These are phyloP conservation scores for Ophiobolus disseminans DNA, from an alignment of 2,329 filamentous ascomycete genomes.

Conservation along the genomic window DNA sequence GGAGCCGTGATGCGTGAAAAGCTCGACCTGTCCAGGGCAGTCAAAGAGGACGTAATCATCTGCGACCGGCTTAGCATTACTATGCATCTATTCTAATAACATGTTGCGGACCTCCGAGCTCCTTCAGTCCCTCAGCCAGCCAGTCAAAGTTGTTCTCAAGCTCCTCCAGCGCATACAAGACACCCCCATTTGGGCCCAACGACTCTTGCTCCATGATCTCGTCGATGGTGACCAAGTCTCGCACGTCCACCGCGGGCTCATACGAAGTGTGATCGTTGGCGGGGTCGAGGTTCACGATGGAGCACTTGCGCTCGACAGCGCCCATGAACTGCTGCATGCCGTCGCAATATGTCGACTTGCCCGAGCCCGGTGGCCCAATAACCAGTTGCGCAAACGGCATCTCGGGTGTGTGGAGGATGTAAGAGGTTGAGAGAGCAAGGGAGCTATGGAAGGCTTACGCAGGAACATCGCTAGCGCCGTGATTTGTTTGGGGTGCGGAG, in stretches of 20 bases:
- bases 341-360: constrained; percentile 98
- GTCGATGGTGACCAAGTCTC: constrained; percentile 85
- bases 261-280: constrained; percentile 94
- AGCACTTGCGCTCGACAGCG: constrained; percentile 93
- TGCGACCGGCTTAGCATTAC: constrained; percentile 25
- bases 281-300: constrained; percentile 94
- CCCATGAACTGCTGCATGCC: constrained; percentile 99
- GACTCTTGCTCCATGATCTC: constrained; percentile 93
- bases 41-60: constrained; percentile 96
- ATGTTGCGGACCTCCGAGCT: constrained; percentile 64
- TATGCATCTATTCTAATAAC: background rate
- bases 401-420: constrained; percentile 6
- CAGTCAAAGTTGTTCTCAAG: constrained; percentile 93
- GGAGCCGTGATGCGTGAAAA: constrained; percentile 94
- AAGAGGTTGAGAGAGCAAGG: constrained; percentile 2
- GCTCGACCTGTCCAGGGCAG: constrained; percentile 94
- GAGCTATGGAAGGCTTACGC: constrained; percentile 17
- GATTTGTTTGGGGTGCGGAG: constrained; percentile 27
- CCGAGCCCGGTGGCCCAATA: constrained; percentile 91
- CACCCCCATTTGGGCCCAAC: constrained; percentile 89
- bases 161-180: constrained; percentile 93
- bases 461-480: constrained; percentile 13
- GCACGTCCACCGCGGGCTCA: constrained; percentile 87
- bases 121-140: constrained; percentile 80
- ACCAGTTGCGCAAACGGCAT: constrained; percentile 78